phyloP scores from a whole-genome alignment of 305 asterid genomes.

The Fraxinus angustifolia region DNA sequence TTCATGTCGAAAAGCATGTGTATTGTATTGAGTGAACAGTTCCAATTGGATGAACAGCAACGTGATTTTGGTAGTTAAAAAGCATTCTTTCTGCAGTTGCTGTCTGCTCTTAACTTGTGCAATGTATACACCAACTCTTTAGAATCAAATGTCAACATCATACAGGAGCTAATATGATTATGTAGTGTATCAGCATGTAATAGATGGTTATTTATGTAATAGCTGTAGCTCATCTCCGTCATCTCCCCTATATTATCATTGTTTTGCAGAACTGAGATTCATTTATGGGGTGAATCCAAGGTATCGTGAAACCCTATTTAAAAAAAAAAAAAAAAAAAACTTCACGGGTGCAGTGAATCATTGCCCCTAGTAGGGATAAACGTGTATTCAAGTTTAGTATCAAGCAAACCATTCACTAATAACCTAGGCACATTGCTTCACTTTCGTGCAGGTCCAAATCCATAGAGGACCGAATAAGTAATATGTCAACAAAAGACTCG shows the following conservation, averaged over 20 bases:
- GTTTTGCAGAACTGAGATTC: neutral
- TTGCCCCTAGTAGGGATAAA: neutral
- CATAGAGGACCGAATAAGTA: neutral
- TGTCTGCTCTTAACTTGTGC: constrained; percentile 9
- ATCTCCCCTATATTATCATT: neutral
- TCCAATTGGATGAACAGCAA: constrained; percentile 46
- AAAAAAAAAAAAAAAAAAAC: too few species aligned
- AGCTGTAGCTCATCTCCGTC: neutral
- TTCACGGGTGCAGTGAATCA: neutral
- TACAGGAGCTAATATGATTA: neutral
- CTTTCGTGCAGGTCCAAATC: neutral
- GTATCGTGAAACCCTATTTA: neutral
- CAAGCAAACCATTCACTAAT: too few species aligned
- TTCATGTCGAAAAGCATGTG: constrained; percentile 34
- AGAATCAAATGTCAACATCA: neutral
- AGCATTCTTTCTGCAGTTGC: constrained; percentile 33
- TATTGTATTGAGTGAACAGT: constrained; percentile 40
- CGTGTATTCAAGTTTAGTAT: neutral
- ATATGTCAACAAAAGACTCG: neutral
- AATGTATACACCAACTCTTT: neutral
- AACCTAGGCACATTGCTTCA: neutral
- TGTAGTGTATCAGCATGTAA: neutral
- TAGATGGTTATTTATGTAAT: neutral
- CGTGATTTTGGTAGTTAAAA: constrained; percentile 52
- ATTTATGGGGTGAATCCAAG: neutral